A percentile compares a stretch with the other conserved stretches of the same genome.
Conservation (phyloP, 306 rosid genomes). For the Benincasa hispida region DNA sequence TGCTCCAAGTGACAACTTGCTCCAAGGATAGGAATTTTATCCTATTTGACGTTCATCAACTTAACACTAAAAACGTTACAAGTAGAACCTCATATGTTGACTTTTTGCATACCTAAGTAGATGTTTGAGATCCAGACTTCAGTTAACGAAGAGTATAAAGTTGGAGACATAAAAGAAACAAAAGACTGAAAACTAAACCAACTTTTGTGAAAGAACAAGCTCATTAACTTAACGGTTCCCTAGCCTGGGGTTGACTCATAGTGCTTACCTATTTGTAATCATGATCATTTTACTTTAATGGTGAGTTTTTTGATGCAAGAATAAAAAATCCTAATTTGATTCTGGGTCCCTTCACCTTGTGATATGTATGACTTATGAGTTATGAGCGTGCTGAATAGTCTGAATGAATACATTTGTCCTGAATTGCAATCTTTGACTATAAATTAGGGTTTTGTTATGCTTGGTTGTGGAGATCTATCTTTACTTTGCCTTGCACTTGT, state of each 20-base stretch:
- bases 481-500: not conserved
- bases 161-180: not conserved
- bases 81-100: not conserved
- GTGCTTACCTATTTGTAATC: not conserved
- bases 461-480: not conserved
- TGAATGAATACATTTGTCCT: not conserved
- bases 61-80: not conserved
- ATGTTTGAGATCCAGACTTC: not conserved
- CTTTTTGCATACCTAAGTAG: not conserved
- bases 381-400: not conserved
- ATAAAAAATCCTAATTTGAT: not conserved
- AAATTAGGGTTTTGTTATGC: not conserved
- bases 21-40: not conserved
- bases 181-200: not conserved
- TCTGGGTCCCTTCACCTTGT: not conserved
- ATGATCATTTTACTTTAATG: not conserved
- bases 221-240: not conserved
- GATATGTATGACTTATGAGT: not conserved
- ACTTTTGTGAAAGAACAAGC: not conserved
- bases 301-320: not conserved
- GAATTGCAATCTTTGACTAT: not conserved
- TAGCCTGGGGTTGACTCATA: not conserved
- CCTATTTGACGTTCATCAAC: not conserved
- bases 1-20: too few relatives aligned
- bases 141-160: not conserved